Percentiles rank a stretch among this genome's conserved stretches.
phyloP scores from a whole-genome alignment of 805 yeast species.

The Starmerella bombi region DNA sequence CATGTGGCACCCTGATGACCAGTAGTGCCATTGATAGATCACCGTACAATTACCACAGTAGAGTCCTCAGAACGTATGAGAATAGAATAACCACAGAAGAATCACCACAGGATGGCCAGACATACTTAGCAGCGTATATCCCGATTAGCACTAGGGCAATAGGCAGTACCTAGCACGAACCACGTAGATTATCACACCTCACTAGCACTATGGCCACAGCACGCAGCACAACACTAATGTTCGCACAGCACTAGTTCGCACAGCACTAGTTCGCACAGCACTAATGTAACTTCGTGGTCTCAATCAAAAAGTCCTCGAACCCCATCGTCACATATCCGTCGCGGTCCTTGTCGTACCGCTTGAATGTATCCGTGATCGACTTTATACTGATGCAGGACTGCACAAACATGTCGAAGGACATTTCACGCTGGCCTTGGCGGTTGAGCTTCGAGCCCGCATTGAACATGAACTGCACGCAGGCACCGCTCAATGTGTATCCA shows the following conservation, averaged over 20 bases:
- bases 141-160: too few relatives aligned
- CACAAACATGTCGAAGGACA: slow-evolving; percentile 71
- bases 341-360: slow-evolving; percentile 59
- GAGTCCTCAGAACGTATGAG: too few relatives aligned
- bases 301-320: slow-evolving; percentile 30
- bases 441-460: slow-evolving; percentile 37
- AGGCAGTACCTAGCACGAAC: too few relatives aligned
- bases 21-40: too few relatives aligned
- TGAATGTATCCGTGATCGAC: slow-evolving; percentile 64
- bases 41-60: too few relatives aligned
- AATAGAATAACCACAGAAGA: too few relatives aligned
- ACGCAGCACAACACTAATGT: background rate
- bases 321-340: slow-evolving; percentile 39
- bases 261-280: too few relatives aligned
- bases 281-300: slow-evolving; percentile 25
- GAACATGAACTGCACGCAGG: slow-evolving; percentile 45
- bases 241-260: background rate
- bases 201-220: too few relatives aligned
- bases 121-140: too few relatives aligned
- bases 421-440: slow-evolving; percentile 25
- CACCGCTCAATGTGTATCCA: slow-evolving; percentile 49
- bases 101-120: too few relatives aligned
- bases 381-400: slow-evolving; percentile 67
- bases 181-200: too few relatives aligned
- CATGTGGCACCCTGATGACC: too few relatives aligned